These are phyloP conservation scores for Geotrichum candidum DNA, from an alignment of 1,139 yeast genomes.

Conservation along the genomic window DNA sequence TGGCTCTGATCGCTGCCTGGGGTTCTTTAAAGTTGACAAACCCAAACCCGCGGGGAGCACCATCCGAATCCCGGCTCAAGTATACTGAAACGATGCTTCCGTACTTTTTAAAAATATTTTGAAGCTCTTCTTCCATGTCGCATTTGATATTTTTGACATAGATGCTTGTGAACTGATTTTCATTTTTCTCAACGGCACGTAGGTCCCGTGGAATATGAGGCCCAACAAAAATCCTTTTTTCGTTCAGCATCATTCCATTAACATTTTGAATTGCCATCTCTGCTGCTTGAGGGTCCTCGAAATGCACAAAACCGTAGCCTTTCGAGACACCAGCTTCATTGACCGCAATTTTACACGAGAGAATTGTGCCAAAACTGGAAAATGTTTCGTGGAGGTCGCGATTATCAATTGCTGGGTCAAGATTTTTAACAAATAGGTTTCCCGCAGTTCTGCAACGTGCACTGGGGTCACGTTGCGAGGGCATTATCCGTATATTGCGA, in stretches of 20 bases:
- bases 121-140: conserved; percentile 65
- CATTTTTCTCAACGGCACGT: conserved; percentile 89
- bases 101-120: conserved; percentile 60
- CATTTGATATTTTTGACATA: conserved; percentile 83
- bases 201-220: conserved; percentile 89
- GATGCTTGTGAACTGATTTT: conserved; percentile 91
- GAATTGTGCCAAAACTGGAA: conserved; percentile 89
- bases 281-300: conserved; percentile 89
- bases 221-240: conserved; percentile 92
- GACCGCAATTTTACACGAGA: conserved; percentile 95
- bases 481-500: conserved; percentile 97
- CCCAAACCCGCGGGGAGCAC: conserved; percentile 92
- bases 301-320: conserved; percentile 97
- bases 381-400: conserved; percentile 97
- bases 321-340: conserved; percentile 88
- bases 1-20: conserved; percentile 83
- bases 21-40: conserved; percentile 87
- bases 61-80: conserved; percentile 76
- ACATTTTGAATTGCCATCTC: conserved; percentile 92
- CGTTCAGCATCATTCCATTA: conserved; percentile 96
- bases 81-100: conserved; percentile 83
- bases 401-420: conserved; percentile 97
- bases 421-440: conserved; percentile 94
- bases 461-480: conserved; percentile 99
- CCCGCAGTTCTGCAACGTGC: conserved; percentile 93